A percentile compares a stretch with the other conserved stretches of the same genome.
Conservation (phyloP, 1,139 yeast genomes). For the Wickerhamomyces sp. region DNA sequence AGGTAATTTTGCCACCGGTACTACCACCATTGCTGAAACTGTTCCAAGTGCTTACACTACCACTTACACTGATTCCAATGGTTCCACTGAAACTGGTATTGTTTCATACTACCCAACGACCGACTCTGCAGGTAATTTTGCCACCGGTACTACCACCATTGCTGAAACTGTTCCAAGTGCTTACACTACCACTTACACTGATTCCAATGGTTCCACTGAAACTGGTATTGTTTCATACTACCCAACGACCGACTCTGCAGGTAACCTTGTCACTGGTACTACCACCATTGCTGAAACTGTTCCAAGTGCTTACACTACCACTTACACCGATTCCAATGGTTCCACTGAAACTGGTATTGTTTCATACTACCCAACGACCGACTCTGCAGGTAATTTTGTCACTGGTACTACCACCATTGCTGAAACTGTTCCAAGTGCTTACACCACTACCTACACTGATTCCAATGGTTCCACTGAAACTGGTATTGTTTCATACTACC, state of each 20-base stretch:
- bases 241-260: slow-evolving; percentile 1
- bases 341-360: slow-evolving; percentile 1
- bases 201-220: not conserved
- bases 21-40: not conserved
- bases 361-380: slow-evolving; percentile 3
- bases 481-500: slow-evolving; percentile 8
- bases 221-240: slow-evolving; percentile 1
- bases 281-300: slow-evolving; percentile 1
- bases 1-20: not conserved
- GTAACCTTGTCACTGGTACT: slow-evolving; percentile 1
- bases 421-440: not conserved
- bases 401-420: not conserved
- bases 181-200: slow-evolving; percentile 1
- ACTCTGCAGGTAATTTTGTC: not conserved
- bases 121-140: not conserved
- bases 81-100: not conserved
- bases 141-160: not conserved
- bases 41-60: no score
- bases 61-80: not conserved
- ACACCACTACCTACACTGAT: not conserved
- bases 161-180: no score
- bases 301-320: not conserved
- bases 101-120: not conserved
- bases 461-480: not conserved
- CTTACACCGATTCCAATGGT: not conserved